Evolutionary conservation across 2,329 filamentous ascomycete species (phyloP), one percentile per base, ranked within the genome.

Genomic region (Pseudovirgaria hyperparasitica): DNA sequence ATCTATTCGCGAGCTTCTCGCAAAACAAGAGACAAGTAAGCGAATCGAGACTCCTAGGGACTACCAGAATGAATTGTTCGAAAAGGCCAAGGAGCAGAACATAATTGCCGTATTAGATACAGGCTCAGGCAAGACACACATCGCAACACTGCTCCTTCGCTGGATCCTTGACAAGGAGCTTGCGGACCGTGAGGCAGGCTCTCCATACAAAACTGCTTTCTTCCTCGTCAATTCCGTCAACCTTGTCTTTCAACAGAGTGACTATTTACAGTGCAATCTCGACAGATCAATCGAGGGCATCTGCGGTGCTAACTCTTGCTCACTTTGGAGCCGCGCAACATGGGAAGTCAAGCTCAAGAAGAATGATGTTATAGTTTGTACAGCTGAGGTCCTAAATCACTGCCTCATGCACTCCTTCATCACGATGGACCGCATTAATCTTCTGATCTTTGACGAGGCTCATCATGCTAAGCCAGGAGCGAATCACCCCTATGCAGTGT

Each of bases 391-490:
- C 3, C 63, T 96, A 4, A 67, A 79, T 19, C 72, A 82, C 35
- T 84, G 79, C 40, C 66, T 98, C 3, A 69, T 76, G 36, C 78
- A 79, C 41, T 77, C 79, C 1, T 92, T 84, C 52, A 68, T 94
- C 32, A 68, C 55, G 7, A 93, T 98, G 59, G 60, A 71, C 11
- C 72, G 80, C 40, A 84, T 96, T 50, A 96, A 87, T 43, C 67
- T 98, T 2, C 62, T 98, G 19, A 75, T 96, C 33, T 93, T 98
- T 38, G 90, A 98, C 43, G 90, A 98, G 54, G 90, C 86, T 5
- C 90, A 98, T 43, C 90, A 96, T 45, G 75, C 87, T 1, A 98
- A 98, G 55, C n/a, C n/a, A n/a, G n/a, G n/a, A n/a, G 92, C 87
- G 50, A 80, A 85, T 27, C 90, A 98, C 43, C 69, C 82, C 0